These are phyloP conservation scores for Yarrowia hollandica DNA, from an alignment of 805 yeast species.

Conservation along the genomic window DNA sequence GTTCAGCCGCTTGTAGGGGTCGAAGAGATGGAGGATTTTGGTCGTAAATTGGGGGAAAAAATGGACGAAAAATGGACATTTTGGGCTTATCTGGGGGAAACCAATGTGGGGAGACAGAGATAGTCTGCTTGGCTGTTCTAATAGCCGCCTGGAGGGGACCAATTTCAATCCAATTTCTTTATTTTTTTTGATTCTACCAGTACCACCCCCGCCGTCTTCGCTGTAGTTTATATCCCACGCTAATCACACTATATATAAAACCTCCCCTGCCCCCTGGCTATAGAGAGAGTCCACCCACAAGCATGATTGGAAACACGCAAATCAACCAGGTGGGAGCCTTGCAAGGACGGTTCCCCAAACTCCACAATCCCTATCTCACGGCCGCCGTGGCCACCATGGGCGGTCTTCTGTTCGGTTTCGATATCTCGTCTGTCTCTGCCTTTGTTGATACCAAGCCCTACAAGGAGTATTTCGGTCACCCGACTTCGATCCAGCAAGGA, in stretches of 20 bases:
- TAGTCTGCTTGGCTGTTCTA: too few relatives aligned
- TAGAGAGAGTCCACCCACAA: background rate
- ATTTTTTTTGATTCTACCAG: too few relatives aligned
- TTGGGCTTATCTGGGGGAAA: too few relatives aligned
- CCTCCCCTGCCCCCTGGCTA: background rate
- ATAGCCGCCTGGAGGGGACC: too few relatives aligned
- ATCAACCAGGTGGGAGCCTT: slow-evolving; percentile 2
- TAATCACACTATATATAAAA: background rate
- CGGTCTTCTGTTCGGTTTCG: slow-evolving; percentile 76
- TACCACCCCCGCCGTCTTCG: background rate
- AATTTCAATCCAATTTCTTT: too few relatives aligned
- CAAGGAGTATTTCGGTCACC: slow-evolving; percentile 52
- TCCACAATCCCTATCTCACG: slow-evolving; percentile 58
- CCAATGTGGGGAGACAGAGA: too few relatives aligned
- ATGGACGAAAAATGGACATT: too few relatives aligned
- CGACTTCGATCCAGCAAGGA: slow-evolving; percentile 63
- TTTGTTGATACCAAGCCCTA: slow-evolving; percentile 57
- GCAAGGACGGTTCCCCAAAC: slow-evolving; percentile 31
- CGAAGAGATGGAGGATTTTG: background rate
- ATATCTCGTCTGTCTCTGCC: slow-evolving; percentile 74
- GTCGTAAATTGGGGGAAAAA: too few relatives aligned
- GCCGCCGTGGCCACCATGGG: slow-evolving; percentile 62
- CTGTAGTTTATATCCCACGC: background rate
- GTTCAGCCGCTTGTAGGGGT: background rate
- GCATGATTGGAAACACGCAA: background rate